Base-by-base conservation (phyloP, 441 rosid species). In the Populus trichocarpa region DNA sequence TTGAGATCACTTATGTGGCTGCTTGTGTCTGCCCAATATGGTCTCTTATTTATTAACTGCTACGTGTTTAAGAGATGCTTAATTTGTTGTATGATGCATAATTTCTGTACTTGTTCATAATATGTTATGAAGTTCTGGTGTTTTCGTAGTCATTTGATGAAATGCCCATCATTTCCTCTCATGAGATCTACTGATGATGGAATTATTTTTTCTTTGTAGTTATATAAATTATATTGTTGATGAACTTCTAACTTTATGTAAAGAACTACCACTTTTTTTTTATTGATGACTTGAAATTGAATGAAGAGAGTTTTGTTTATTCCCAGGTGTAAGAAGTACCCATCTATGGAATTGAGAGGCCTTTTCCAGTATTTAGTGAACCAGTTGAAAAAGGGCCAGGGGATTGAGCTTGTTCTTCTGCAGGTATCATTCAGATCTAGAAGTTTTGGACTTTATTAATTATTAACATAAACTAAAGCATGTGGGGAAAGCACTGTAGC, bases 331-430 rank as follows among this genome's bases (percentile, higher is more conserved):
- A 97, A 97, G 87, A 97, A 97, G 81, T 97, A 97, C 80, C 99
- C 99, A 69, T 97, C 99, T 23, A 95, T 97, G 99, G 99, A 97
- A 87, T 79, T 97, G 81, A 87, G 98, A 84, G 99, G 99, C 74
- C 98, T 95, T 80, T 95, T 97, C 86, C 98, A 97, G 91, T 97
- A 97, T 78, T 97, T 97, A 75, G 99, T 94, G 76, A 97, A 95
- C 86, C 98, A 97, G 87, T 87, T 97, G 85, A 93, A 94, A 83
- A 93, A 91, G 87, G 99, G 99, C 53, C 90, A 89, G 82, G 99
- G 99, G 71, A 94, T 95, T 85, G 99, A 97, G 89, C 98, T 97
- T 83, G 94, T 97, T 85, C 92, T 97, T 75, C 88, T 97, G 73
- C 97, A 97, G 99, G 99, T 93, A 79, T 75, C 73, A 67, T 67